phyloP scores from a whole-genome alignment of 2,329 filamentous ascomycete genomes.

The Beauveria rudraprayagi region DNA sequence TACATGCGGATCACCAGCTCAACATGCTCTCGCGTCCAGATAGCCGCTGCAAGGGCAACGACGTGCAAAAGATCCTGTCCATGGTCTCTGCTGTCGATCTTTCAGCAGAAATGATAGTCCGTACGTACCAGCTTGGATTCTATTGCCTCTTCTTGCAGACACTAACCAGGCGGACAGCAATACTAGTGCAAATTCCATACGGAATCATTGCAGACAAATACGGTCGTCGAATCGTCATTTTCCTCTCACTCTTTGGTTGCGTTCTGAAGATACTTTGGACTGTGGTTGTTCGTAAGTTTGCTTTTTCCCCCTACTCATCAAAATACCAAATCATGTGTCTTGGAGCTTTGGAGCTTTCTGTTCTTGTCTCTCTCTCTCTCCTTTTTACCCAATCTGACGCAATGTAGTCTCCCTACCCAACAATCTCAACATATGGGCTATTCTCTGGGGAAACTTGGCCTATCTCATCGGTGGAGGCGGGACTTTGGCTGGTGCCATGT shows the following conservation, averaged over 20 bases:
- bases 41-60: constrained; percentile 38
- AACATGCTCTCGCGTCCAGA: constrained; percentile 25
- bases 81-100: constrained; percentile 40
- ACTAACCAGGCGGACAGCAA: constrained; percentile 18
- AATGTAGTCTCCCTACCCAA: constrained; percentile 27
- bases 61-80: constrained; percentile 44
- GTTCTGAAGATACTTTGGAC: constrained; percentile 22
- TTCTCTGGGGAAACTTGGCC: constrained; percentile 26
- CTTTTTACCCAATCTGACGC: not conserved
- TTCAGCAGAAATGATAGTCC: constrained; percentile 39
- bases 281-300: constrained; percentile 24
- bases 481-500: constrained; percentile 32
- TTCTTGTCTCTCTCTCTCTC: too few relatives aligned
- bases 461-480: constrained; percentile 34
- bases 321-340: not conserved
- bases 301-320: not conserved
- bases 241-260: constrained; percentile 27
- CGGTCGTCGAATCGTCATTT: constrained; percentile 34
- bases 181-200: constrained; percentile 37
- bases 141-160: not conserved
- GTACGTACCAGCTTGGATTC: constrained; percentile 21
- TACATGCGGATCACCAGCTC: constrained; percentile 34
- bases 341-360: not conserved
- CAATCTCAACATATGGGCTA: constrained; percentile 32
- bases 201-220: constrained; percentile 40